A percentile compares a stretch with the other conserved stretches of the same genome.
Evolutionary conservation across 208 protist species (phyloP).

Genomic region (Leishmania turanica): DNA sequence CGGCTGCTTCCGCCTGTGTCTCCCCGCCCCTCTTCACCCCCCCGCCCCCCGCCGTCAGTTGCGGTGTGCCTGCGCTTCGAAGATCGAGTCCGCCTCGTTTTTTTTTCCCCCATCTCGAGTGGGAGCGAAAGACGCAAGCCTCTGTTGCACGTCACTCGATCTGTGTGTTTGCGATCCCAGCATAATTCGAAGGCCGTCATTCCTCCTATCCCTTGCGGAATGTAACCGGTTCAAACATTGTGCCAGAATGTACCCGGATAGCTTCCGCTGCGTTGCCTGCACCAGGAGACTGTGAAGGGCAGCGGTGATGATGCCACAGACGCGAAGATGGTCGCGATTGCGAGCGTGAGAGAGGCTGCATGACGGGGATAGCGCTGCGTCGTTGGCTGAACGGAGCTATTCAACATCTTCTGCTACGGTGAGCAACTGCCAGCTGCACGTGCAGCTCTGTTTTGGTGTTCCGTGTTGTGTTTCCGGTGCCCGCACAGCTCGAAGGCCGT

Average conservation of each 20-base stretch:
- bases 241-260: constrained; percentile 10
- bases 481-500: constrained; percentile 37
- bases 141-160: neutral
- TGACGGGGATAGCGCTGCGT: neutral
- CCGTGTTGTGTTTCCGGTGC: neutral
- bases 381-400: neutral
- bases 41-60: neutral
- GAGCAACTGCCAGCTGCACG: neutral
- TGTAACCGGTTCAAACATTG: constrained; percentile 29
- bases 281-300: neutral
- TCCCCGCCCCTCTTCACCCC: neutral
- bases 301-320: neutral
- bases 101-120: neutral
- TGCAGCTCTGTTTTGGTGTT: neutral
- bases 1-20: neutral
- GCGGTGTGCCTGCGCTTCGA: neutral
- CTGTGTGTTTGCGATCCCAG: neutral
- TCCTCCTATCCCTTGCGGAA: constrained; percentile 2
- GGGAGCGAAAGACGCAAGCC: neutral
- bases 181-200: constrained; percentile 33
- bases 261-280: neutral
- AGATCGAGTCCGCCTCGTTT: neutral
- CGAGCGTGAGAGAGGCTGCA: neutral
- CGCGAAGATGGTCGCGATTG: neutral
- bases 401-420: neutral